These are phyloP conservation scores for Rhododendron ovatum DNA, from an alignment of 148 eudicot species.

Conservation along the genomic window DNA sequence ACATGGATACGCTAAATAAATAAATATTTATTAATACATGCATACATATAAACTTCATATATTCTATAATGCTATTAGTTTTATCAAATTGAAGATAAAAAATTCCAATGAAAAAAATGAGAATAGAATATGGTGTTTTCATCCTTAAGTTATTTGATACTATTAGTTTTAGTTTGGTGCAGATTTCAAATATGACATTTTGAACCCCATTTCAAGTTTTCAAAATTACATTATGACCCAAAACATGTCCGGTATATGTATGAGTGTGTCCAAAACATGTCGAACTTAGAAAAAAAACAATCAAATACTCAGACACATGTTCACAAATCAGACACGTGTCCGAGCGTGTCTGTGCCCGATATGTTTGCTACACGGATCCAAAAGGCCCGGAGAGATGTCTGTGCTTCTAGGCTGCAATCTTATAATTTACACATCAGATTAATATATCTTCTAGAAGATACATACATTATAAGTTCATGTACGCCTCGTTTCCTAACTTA, in stretches of 20 bases:
- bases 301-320: not conserved
- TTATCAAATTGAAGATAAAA: not conserved
- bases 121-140: not conserved
- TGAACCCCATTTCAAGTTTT: not conserved
- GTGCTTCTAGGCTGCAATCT: not conserved
- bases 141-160: not conserved
- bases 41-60: not conserved
- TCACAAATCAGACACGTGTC: no score
- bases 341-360: not conserved
- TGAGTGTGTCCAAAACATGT: not conserved
- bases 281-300: not conserved
- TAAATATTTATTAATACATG: not conserved
- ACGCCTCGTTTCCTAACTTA: not conserved
- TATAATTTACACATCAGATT: not conserved
- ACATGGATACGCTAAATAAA: not conserved
- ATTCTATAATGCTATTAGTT: not conserved
- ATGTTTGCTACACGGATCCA: not conserved
- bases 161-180: not conserved
- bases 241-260: not conserved
- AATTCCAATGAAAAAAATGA: not conserved
- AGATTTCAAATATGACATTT: not conserved
- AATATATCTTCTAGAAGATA: not conserved
- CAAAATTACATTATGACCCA: not conserved
- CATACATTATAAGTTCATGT: not conserved
- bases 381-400: not conserved